Evolutionary conservation across 2,329 filamentous ascomycete species (phyloP).

Genomic region (Trichophyton benhamiae): DNA sequence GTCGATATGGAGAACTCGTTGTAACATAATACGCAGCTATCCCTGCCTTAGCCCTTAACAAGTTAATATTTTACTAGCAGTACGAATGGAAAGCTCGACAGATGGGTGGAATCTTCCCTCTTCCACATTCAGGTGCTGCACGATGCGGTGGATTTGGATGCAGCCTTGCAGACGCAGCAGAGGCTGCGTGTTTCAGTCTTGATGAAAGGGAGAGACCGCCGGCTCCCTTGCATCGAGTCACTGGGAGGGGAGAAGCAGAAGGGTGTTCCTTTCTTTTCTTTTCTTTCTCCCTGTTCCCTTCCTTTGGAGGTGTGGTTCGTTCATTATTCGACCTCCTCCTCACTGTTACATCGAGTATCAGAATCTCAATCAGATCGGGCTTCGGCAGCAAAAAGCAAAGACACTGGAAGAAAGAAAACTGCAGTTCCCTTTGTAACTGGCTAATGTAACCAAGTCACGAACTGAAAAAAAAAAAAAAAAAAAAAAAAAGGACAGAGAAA

Average conservation of each 20-base stretch:
- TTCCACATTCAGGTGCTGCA: background rate
- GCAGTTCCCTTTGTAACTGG: background rate
- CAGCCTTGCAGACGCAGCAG: background rate
- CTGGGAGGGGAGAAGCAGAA: background rate
- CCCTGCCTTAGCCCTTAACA: too few species aligned
- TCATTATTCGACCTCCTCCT: background rate
- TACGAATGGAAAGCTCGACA: background rate
- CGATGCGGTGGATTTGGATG: background rate
- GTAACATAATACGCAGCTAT: too few species aligned
- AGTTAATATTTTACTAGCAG: too few species aligned
- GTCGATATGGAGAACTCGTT: background rate
- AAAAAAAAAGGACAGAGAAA: background rate
- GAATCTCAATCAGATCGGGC: background rate
- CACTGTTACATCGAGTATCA: background rate
- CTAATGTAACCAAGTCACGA: too few species aligned
- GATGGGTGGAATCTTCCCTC: background rate
- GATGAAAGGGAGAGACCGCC: background rate
- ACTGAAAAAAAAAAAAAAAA: too few species aligned
- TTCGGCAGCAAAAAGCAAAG: slow-evolving; percentile 1
- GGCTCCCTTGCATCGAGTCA: background rate
- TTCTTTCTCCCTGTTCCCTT: background rate
- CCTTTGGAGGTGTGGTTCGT: background rate
- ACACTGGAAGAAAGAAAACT: background rate
- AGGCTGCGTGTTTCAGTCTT: background rate
- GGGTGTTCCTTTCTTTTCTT: background rate